These are phyloP conservation scores for Citeromyces hawaiiensis DNA, from an alignment of 1,139 yeast genomes.

Conservation along the genomic window DNA sequence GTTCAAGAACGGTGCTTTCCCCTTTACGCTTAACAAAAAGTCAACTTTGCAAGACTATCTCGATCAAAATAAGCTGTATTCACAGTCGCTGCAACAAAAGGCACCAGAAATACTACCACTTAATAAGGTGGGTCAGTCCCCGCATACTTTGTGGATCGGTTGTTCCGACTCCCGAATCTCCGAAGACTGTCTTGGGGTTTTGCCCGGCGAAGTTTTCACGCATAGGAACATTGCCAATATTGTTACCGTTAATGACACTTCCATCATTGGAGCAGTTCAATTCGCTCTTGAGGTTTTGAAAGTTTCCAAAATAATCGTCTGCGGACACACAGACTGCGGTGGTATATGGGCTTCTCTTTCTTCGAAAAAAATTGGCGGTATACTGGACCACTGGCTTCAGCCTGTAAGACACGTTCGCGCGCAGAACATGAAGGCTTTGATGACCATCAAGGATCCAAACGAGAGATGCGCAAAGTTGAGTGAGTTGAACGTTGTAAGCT, in stretches of 20 bases:
- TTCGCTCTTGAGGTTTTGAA: conserved; percentile 82
- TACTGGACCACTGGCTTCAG: conserved; percentile 66
- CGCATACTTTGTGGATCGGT: conserved; percentile 93
- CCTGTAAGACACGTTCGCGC: conserved; percentile 64
- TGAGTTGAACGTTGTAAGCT: conserved; percentile 64
- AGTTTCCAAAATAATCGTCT: conserved; percentile 72
- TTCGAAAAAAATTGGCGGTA: conserved; percentile 58
- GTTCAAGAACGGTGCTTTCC: conserved; percentile 13
- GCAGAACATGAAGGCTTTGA: conserved; percentile 28
- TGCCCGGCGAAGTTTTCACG: conserved; percentile 93
- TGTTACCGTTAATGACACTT: conserved; percentile 57
- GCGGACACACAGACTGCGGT: conserved; percentile 99
- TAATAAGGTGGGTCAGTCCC: conserved; percentile 79
- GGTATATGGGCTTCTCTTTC: conserved; percentile 84
- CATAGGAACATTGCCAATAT: conserved; percentile 88
- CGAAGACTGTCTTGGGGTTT: conserved; percentile 48
- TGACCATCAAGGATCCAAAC: conserved; percentile 37
- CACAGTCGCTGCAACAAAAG: conserved; percentile 40
- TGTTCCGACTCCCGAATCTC: conserved; percentile 76
- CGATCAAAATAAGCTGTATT: conserved; percentile 55
- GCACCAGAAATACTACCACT: conserved; percentile 56
- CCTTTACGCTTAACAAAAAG: conserved; percentile 44
- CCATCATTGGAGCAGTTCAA: conserved; percentile 75
- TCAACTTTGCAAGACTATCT: conserved; percentile 53
- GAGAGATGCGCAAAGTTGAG: conserved; percentile 54